Evolutionary conservation across 164 flowering plant genomes (phyloP), one percentile per base, ranked within the genome.

Genomic region (Sedum album): DNA sequence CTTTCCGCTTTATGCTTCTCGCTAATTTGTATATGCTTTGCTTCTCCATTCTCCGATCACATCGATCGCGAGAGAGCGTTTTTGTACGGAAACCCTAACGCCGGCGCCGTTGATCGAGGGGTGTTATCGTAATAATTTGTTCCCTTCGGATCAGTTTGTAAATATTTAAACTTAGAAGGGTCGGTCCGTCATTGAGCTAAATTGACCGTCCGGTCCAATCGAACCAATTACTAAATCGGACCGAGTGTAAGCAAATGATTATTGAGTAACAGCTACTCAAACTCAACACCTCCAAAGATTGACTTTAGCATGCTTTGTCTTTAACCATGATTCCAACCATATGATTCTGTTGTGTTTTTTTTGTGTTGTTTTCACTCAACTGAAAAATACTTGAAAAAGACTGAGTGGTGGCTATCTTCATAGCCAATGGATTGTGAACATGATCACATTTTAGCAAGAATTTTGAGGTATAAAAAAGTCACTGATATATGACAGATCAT

Each of bases 21-120:
- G 88, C 77, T 1, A 85, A 83, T 77, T 73, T 90, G 92, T 93
- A 93, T 61, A 93, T 90, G 84, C 83, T 92, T 25, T 39, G 66
- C 30, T 55, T n/a, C 13, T 55, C 61, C 61, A 55, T 55, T 25
- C 6, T 21, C 5, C 10, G 57, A 20, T 49, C 25, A 2, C 5
- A 7, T 5, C 6, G 3, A 4, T 9, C 4, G 25, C n/a, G 25
- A 49, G 8, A 1, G 25, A 49, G 6, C 4, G 21, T 6, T 9
- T 20, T 17, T 0, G 0, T 41, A 42, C 13, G 2, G 8, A 49
- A 49, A n/a, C 25, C 55, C 55, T 20, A 49, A 0, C 25, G 55
- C 0, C 25, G 23, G 21, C 3, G n/a, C 25, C 8, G 55, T 20
- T 20, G 1, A 0, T 6, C 17, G 51, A 14, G n/a, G 55, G 55